phyloP scores from a whole-genome alignment of 306 rosid species.

The Glycine latifolia region DNA sequence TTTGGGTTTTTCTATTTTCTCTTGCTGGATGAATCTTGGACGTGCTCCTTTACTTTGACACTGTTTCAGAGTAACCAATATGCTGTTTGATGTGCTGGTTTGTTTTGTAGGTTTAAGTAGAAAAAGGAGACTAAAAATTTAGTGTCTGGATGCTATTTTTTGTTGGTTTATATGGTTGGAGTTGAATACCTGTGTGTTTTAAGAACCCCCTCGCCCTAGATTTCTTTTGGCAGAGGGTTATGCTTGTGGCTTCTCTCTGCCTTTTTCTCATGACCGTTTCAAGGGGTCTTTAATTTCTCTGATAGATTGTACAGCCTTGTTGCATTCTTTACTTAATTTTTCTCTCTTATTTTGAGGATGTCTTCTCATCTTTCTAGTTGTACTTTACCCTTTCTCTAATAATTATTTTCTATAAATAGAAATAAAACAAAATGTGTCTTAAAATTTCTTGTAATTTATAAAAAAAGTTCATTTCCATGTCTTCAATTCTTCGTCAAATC shows the following conservation, averaged over 20 bases:
- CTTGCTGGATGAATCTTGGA: constrained; percentile 18
- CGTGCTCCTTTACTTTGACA: no score
- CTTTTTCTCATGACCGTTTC: neutral
- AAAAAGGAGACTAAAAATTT: no score
- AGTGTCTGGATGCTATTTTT: no score
- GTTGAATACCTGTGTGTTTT: no score
- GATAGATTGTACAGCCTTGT: constrained; percentile 5
- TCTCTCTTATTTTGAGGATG: neutral
- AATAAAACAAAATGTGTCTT: neutral
- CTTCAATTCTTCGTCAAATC: neutral
- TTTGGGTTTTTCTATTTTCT: constrained; percentile 28
- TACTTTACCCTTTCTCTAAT: neutral
- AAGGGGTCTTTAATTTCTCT: neutral
- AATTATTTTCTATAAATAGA: neutral
- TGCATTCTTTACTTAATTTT: constrained; percentile 8
- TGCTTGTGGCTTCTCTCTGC: neutral
- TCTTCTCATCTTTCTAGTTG: neutral
- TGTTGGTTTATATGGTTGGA: no score
- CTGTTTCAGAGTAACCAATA: no score
- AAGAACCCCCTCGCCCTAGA: no score
- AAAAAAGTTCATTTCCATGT: neutral
- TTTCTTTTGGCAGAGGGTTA: no score
- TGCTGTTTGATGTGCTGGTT: no score
- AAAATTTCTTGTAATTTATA: neutral
- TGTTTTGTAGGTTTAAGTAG: no score